A percentile compares a stretch with the other conserved stretches of the same genome.
phyloP scores from a whole-genome alignment of 768 basidiomycete species.

The Boletus speciosus region DNA sequence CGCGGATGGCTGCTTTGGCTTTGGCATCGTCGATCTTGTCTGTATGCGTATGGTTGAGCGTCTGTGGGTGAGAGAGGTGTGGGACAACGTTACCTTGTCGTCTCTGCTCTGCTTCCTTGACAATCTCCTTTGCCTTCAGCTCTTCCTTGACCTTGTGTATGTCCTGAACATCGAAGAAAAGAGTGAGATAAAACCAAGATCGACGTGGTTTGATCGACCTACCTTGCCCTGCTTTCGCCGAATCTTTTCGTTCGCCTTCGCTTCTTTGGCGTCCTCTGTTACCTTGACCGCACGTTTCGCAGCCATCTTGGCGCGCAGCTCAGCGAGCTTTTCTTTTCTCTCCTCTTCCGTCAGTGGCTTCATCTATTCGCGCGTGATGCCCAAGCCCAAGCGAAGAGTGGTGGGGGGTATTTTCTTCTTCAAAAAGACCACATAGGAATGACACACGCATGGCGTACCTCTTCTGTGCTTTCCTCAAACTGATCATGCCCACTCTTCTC shows the following conservation, averaged over 20 bases:
- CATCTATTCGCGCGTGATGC: slow-evolving; percentile 45
- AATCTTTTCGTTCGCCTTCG: slow-evolving; percentile 70
- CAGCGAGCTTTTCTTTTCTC: slow-evolving; percentile 74
- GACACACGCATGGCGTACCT: slow-evolving; percentile 44
- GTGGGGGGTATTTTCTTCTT: too few relatives aligned
- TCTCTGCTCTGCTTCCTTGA: slow-evolving; percentile 81
- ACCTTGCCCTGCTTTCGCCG: slow-evolving; percentile 85
- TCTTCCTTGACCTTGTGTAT: slow-evolving; percentile 71
- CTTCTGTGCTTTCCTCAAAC: slow-evolving; percentile 94
- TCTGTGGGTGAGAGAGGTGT: background rate
- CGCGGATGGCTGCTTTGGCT: slow-evolving; percentile 83
- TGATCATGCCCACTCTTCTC: slow-evolving; percentile 94
- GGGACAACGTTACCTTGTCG: slow-evolving; percentile 53
- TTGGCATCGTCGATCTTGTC: slow-evolving; percentile 89
- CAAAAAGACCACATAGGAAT: too few relatives aligned
- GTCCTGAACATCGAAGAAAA: slow-evolving; percentile 46
- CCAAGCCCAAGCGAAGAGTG: background rate
- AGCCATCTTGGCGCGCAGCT: slow-evolving; percentile 75
- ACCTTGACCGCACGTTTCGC: slow-evolving; percentile 75
- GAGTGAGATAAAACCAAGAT: background rate
- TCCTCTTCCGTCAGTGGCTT: slow-evolving; percentile 96
- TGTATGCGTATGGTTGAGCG: slow-evolving; percentile 25
- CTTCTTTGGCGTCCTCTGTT: slow-evolving; percentile 68
- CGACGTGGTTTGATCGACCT: fast-evolving
- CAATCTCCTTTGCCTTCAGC: slow-evolving; percentile 68